Percentiles rank a stretch among this genome's conserved stretches.
These are phyloP conservation scores for Debaryomycetaceae sp. DNA, from an alignment of 1,139 yeast species.

Conservation along the genomic window DNA sequence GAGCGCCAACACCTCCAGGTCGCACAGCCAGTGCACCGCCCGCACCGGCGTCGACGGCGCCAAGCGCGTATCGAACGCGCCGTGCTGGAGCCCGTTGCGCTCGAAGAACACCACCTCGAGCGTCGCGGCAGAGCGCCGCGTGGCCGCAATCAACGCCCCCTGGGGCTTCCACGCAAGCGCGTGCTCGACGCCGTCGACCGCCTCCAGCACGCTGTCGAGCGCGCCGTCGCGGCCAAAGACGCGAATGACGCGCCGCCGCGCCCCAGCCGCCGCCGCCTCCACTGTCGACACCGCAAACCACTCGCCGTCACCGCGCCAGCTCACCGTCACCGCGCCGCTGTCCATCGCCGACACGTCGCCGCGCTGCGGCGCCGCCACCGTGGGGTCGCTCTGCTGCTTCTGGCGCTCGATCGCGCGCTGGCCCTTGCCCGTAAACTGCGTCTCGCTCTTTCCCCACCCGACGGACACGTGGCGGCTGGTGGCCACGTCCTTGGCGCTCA, in stretches of 20 bases:
- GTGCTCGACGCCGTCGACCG: conserved; percentile 78
- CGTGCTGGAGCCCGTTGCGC: conserved; percentile 88
- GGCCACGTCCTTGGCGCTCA: conserved; percentile 60
- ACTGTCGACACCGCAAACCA: conserved; percentile 66
- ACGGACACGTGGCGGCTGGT: conserved; percentile 81
- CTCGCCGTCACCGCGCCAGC: conserved; percentile 97
- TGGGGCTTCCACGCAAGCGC: conserved; percentile 85
- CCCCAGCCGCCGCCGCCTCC: conserved; percentile 46
- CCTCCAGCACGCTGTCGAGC: conserved; percentile 83
- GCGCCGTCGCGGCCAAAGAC: conserved; percentile 78
- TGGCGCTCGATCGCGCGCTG: conserved; percentile 78
- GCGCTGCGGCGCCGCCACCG: conserved; percentile 68
- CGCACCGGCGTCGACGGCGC: conserved; percentile 45
- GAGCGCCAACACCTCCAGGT: conserved; percentile 75
- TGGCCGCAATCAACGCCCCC: conserved; percentile 81
- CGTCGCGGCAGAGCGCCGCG: conserved; percentile 47
- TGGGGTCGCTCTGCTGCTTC: conserved; percentile 60
- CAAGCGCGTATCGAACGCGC: conserved; percentile 72
- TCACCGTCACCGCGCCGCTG: conserved; percentile 40
- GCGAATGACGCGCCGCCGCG: conserved; percentile 72
- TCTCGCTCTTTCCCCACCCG: conserved; percentile 98
- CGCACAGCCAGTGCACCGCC: conserved; percentile 75
- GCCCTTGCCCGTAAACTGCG: conserved; percentile 95
- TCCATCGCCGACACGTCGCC: conserved; percentile 63
- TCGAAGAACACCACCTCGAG: conserved; percentile 77